Percentiles rank a stretch among this genome's conserved stretches.
These are phyloP conservation scores for Isabelozyma pseudorhagii DNA, from an alignment of 805 yeast genomes.

Conservation along the genomic window DNA sequence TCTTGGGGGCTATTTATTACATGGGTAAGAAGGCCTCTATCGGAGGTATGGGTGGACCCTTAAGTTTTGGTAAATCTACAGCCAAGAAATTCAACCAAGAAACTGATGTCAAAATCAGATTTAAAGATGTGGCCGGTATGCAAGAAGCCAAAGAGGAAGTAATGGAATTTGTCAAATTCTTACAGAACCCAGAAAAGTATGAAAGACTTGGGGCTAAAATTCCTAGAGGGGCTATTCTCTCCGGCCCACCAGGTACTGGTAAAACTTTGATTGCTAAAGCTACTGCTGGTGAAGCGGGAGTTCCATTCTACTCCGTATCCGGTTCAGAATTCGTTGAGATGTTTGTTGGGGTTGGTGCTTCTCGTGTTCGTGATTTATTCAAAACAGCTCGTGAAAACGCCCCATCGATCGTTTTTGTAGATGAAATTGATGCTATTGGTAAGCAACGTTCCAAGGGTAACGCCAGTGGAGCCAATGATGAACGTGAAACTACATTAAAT, in stretches of 20 bases:
- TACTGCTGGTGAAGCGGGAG: conserved; percentile 99
- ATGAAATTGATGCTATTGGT: conserved; percentile 99
- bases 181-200: conserved; percentile 86
- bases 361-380: conserved; percentile 94
- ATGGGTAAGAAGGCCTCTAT: conserved; percentile 68
- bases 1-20: conserved; percentile 87
- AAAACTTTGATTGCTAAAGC: conserved; percentile 96
- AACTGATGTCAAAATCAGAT: conserved; percentile 82
- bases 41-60: conserved; percentile 79
- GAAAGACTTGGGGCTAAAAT: conserved; percentile 94
- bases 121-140: conserved; percentile 96
- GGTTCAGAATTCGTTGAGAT: conserved; percentile 98
- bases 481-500: conserved; percentile 92
- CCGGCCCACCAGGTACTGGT: conserved; percentile 99
- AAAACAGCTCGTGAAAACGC: conserved; percentile 90
- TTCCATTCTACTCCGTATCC: conserved; percentile 91
- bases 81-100: conserved; percentile 92
- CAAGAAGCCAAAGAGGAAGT: conserved; percentile 96
- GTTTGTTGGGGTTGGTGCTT: conserved; percentile 99
- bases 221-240: conserved; percentile 95
- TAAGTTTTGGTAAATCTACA: conserved; percentile 83
- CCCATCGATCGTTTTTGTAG: conserved; percentile 94
- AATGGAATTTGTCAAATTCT: conserved; percentile 94
- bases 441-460: conserved; percentile 78
- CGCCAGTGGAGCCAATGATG: conserved; percentile 84